Evolutionary conservation across 805 yeast species (phyloP), one percentile per base, ranked within the genome.

Genomic region (Candida fluviatilis): DNA sequence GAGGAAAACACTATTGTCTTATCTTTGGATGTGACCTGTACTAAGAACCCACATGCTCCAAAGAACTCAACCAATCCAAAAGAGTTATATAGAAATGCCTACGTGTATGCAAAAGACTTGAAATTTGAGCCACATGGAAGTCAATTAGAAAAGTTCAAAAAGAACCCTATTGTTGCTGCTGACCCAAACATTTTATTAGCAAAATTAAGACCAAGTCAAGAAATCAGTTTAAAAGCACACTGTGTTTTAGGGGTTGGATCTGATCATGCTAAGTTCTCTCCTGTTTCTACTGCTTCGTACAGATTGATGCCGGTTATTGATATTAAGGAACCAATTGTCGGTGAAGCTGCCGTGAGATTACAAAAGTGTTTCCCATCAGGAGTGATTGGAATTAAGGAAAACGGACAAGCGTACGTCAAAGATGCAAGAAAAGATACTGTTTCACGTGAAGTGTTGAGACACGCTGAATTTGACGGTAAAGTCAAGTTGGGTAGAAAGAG

Each of bases 261-360:
- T 30, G 99, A 93, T 61, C 99, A 93, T 63, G 97, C 99, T 42
- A 93, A 93, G 64, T 93, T 87, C 60, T 88, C 97, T 5, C 99
- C 99, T 4, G 99, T 93, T 8, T 78, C 95, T 13, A 93, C 99
- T 11, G 97, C 99, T 2, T 86, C 96, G 11, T 93, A 93, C 66
- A 77, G 99, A 64, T 72, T 93, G 55, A 64, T 93, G 69, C 99
- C 99, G 12, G 82, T 78, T 18, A 90, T 90, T 50, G 80, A 84
- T 46, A 88, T 93, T 38, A 58, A 69, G 29, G 67, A 78, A 45
- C 87, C 91, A 34, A 86, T 93, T 41, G 67, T 64, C 1, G 97
- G 96, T 4, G 78, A 73, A 6, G 75, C 76, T 35, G 98, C 97
- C 2, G 55, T 66, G 38, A 84, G 78, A 54, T 87, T 93, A 64